Conservation (phyloP, 352 stramenopile species). For the Globisporangium okanoganense region DNA sequence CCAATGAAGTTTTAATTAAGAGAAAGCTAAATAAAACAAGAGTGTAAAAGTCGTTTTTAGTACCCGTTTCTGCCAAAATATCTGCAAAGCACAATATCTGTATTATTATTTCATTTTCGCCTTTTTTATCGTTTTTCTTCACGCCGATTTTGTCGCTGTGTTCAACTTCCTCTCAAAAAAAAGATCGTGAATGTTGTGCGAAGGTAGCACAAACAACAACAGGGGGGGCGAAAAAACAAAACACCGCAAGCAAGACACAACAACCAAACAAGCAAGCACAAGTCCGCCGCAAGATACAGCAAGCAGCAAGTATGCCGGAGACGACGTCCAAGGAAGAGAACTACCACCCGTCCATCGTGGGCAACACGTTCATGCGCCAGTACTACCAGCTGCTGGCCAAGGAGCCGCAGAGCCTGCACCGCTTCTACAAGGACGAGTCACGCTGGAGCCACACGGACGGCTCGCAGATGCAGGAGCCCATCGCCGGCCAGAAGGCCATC, state of each 20-base stretch:
- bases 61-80: too few species aligned
- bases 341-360: conserved; percentile 63
- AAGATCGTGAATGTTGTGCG: conserved; percentile 10
- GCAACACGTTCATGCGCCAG: conserved; percentile 87
- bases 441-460: conserved; percentile 76
- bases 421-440: conserved; percentile 87
- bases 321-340: conserved; percentile 28
- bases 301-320: conserved; percentile 14
- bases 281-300: neutral
- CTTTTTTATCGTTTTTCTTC: too few species aligned
- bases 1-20: too few species aligned
- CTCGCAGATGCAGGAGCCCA: conserved; percentile 78
- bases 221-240: neutral
- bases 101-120: too few species aligned
- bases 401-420: conserved; percentile 78
- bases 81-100: too few species aligned
- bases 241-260: neutral
- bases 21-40: too few species aligned
- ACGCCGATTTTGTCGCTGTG: too few species aligned
- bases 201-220: conserved; percentile 2
- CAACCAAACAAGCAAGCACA: neutral
- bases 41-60: too few species aligned
- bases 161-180: too few species aligned
- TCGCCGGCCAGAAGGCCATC: conserved; percentile 74
- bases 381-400: conserved; percentile 89